Conservation (phyloP, 2,329 filamentous ascomycete species). For the Xylaria sp. region DNA sequence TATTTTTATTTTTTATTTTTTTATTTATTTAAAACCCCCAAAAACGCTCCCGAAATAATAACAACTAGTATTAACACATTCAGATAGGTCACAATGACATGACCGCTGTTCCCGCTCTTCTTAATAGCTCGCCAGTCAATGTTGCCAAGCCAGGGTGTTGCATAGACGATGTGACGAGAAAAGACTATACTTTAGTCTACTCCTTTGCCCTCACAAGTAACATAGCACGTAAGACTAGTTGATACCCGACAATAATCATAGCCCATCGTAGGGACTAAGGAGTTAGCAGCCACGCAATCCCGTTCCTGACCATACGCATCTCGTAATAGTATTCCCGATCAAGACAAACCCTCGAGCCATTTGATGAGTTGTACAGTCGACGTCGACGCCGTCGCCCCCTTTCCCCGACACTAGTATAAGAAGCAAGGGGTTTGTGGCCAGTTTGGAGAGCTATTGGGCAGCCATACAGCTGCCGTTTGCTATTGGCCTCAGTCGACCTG, state of each 20-base stretch:
- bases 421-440: slow-evolving; percentile 2
- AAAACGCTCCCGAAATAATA: no score
- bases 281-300: background rate
- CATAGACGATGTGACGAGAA: slow-evolving; percentile 6
- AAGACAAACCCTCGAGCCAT: background rate
- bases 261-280: background rate
- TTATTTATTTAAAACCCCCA: no score
- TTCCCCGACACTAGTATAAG: background rate
- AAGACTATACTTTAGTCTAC: background rate
- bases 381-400: background rate
- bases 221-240: no score
- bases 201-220: background rate
- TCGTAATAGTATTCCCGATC: slow-evolving; percentile 8
- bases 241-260: slow-evolving; percentile 10
- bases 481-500: background rate
- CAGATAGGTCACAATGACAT: no score
- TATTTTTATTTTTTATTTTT: no score
- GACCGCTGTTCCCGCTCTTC: slow-evolving; percentile 11
- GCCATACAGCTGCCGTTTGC: slow-evolving; percentile 19
- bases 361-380: slow-evolving; percentile 21
- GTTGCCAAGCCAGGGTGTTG: background rate
- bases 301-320: background rate
- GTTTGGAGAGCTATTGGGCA: slow-evolving; percentile 27
- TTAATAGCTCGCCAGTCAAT: background rate
- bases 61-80: no score